A percentile compares a stretch with the other conserved stretches of the same genome.
Conservation (phyloP, 1,284 basidiomycete species). For the Cutaneotrichosporon curvatum region DNA sequence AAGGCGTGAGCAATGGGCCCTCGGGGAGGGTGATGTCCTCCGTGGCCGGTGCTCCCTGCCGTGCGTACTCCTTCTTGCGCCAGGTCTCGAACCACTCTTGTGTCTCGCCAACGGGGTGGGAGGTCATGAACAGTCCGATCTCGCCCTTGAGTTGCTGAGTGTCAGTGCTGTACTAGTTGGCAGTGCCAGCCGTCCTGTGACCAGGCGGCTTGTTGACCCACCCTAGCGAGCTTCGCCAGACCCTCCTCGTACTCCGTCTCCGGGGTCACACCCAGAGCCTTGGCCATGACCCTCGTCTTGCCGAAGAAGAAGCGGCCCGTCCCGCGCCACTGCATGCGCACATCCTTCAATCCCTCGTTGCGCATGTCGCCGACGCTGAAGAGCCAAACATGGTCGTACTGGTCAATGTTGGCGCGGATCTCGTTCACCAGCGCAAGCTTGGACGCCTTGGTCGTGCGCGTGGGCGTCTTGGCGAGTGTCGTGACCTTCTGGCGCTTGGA, state of each 20-base stretch:
- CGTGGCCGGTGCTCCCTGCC: slow-evolving; percentile 73
- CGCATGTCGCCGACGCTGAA: slow-evolving; percentile 93
- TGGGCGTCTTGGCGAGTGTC: slow-evolving; percentile 51
- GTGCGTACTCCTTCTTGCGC: slow-evolving; percentile 82
- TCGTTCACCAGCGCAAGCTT: slow-evolving; percentile 77
- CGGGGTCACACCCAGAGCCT: slow-evolving; percentile 80
- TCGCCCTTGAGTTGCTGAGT: slow-evolving; percentile 84
- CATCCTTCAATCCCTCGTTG: slow-evolving; percentile 88
- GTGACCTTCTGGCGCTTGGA: slow-evolving; percentile 77
- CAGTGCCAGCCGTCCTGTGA: too few species aligned
- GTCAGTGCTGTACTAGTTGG: too few species aligned
- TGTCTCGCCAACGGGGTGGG: slow-evolving; percentile 79
- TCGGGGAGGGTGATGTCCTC: slow-evolving; percentile 69
- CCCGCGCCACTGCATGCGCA: slow-evolving; percentile 88
- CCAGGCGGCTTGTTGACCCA: slow-evolving; percentile 27
- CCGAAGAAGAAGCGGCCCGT: slow-evolving; percentile 90
- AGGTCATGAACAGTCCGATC: slow-evolving; percentile 86
- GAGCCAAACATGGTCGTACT: slow-evolving; percentile 91
- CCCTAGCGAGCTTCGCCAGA: slow-evolving; percentile 70
- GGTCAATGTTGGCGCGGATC: slow-evolving; percentile 59
- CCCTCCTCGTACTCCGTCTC: slow-evolving; percentile 83
- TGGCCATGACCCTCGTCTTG: slow-evolving; percentile 86
- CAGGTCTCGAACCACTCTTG: slow-evolving; percentile 92
- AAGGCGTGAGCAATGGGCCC: slow-evolving; percentile 50
- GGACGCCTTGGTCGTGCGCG: slow-evolving; percentile 55